These are phyloP conservation scores for Scenedesmus sp. DNA, from an alignment of 163 green algal species.

Conservation along the genomic window DNA sequence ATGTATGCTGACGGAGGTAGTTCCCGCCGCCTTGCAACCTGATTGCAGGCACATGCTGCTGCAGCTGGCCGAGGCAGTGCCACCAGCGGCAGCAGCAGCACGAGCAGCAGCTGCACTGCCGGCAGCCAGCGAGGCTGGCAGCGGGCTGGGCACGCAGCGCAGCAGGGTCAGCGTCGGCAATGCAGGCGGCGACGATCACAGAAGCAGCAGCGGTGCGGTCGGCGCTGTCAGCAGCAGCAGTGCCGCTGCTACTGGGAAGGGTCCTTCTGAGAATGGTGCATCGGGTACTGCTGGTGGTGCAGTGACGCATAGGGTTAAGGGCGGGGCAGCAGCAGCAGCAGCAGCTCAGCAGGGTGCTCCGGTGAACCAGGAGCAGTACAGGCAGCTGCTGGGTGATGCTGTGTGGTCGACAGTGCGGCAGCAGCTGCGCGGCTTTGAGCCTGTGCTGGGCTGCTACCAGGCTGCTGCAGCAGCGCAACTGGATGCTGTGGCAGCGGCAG, in stretches of 20 bases:
- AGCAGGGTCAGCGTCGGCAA: background rate
- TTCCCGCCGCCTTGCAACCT: too few relatives aligned
- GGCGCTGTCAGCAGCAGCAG: background rate
- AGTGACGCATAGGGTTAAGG: background rate
- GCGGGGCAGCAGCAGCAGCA: background rate
- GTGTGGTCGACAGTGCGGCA: background rate
- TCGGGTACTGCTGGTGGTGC: background rate
- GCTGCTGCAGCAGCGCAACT: background rate
- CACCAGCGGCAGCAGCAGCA: background rate
- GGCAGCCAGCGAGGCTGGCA: background rate
- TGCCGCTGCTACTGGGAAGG: background rate
- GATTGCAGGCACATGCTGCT: conserved; percentile 4
- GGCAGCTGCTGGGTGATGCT: background rate
- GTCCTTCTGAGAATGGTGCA: background rate
- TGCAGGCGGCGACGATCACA: background rate
- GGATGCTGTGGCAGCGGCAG: background rate
- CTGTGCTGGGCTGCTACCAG: background rate
- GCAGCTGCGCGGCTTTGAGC: background rate
- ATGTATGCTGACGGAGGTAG: too few relatives aligned
- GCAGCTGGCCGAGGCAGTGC: background rate
- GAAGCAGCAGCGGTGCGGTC: background rate
- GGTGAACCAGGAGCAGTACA: conserved; percentile 43
- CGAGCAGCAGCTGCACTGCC: background rate
- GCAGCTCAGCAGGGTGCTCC: conserved; percentile 23
- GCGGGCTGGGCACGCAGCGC: background rate